Percentiles rank a stretch among this genome's conserved stretches.
These are phyloP conservation scores for Mrakia frigida DNA, from an alignment of 768 basidiomycete genomes.

Conservation along the genomic window DNA sequence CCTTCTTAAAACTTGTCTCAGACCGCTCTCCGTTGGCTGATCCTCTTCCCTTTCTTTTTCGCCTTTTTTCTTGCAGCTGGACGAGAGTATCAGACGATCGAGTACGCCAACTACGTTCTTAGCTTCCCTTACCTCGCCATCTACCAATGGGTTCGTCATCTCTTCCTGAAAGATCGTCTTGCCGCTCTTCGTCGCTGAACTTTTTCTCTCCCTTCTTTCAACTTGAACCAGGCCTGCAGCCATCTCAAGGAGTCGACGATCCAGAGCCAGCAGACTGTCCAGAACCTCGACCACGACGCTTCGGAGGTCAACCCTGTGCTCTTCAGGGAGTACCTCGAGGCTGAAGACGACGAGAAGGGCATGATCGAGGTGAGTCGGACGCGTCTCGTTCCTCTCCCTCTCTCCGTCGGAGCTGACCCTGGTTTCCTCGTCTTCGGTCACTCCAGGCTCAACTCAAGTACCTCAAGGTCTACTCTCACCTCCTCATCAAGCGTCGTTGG, in stretches of 20 bases:
- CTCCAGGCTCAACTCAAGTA: conserved; percentile 34
- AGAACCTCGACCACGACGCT: conserved; percentile 35
- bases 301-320: conserved; percentile 40
- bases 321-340: conserved; percentile 44
- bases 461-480: conserved; percentile 43
- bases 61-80: background rate
- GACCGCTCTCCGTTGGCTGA: background rate
- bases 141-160: conserved; percentile 28
- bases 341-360: conserved; percentile 43
- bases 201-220: background rate
- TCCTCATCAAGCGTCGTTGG: conserved; percentile 42
- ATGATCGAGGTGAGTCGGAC: conserved; percentile 43
- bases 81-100: conserved; percentile 26
- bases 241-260: conserved; percentile 41
- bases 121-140: conserved; percentile 27
- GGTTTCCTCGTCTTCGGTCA: no score
- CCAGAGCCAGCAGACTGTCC: conserved; percentile 33
- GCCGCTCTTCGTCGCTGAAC: background rate
- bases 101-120: conserved; percentile 30
- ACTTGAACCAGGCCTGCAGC: conserved; percentile 37
- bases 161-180: background rate
- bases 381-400: conserved; percentile 19
- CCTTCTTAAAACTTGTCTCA: background rate
- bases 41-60: background rate
- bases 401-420: background rate